These are phyloP conservation scores for Naematelia aurantialba DNA, from an alignment of 768 basidiomycete genomes.

Conservation along the genomic window DNA sequence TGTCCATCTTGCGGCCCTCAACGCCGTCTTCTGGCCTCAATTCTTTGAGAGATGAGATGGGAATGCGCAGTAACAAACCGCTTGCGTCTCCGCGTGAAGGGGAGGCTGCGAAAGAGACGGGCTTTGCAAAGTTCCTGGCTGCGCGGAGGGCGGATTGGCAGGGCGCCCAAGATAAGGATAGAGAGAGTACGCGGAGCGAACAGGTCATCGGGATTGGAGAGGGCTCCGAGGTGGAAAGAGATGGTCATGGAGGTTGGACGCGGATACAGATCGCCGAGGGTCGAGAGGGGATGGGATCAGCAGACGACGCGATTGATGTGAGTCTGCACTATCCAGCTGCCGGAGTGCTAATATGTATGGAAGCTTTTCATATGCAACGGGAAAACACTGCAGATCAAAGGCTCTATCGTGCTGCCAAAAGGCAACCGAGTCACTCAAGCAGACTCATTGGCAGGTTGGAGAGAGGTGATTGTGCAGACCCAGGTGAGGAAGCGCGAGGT, in stretches of 20 bases:
- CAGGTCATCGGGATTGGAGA: slow-evolving; percentile 23
- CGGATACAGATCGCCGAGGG: slow-evolving; percentile 7
- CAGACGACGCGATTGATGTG: slow-evolving; percentile 26
- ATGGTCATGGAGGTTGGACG: slow-evolving; percentile 31
- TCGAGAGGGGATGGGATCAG: slow-evolving; percentile 26
- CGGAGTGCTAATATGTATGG: neutral
- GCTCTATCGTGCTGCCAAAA: slow-evolving; percentile 3
- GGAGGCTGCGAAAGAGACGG: slow-evolving; percentile 15
- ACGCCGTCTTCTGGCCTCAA: neutral
- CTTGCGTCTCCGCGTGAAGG: slow-evolving; percentile 6
- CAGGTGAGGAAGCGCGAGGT: slow-evolving; percentile 7
- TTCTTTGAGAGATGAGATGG: neutral
- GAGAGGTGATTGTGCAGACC: neutral
- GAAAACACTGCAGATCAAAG: slow-evolving; percentile 15
- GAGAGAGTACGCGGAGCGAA: slow-evolving; percentile 11
- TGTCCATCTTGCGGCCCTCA: neutral
- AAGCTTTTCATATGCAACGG: slow-evolving; percentile 30
- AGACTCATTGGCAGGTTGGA: slow-evolving; percentile 4
- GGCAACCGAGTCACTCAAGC: neutral
- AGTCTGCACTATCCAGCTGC: slow-evolving; percentile 1
- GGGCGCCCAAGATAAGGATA: slow-evolving; percentile 4
- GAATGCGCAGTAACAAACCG: neutral
- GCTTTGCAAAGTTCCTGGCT: slow-evolving; percentile 37
- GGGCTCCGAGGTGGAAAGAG: slow-evolving; percentile 33
- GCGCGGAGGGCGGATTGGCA: slow-evolving; percentile 17